Conservation (phyloP, 306 rosid species). For the Psophocarpus tetragonolobus region DNA sequence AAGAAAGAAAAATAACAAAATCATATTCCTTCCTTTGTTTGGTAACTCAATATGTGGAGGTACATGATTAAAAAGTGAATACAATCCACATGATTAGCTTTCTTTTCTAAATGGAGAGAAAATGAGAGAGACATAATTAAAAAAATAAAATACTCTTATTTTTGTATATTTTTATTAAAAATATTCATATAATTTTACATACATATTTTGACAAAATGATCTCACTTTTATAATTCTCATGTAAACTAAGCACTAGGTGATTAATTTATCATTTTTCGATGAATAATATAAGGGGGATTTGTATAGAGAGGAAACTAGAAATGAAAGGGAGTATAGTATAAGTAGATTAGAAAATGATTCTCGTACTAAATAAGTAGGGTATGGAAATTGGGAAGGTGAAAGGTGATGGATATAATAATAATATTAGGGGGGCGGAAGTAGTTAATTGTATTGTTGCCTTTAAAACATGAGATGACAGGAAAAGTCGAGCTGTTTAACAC, state of each 20-base stretch:
- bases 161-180: no score
- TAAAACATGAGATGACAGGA: constrained; percentile 73
- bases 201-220: no score
- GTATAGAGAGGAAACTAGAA: neutral
- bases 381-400: constrained; percentile 13
- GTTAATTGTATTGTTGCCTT: constrained; percentile 37
- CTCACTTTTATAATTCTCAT: no score
- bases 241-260: no score
- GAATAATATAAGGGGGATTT: no score
- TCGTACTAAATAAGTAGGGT: constrained; percentile 41
- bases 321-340: constrained; percentile 11
- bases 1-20: neutral
- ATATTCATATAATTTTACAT: no score
- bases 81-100: neutral
- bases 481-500: constrained; percentile 68
- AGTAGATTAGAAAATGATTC: constrained; percentile 41
- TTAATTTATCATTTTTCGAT: no score
- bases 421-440: neutral
- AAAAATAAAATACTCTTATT: no score
- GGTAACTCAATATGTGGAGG: neutral
- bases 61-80: neutral
- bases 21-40: neutral
- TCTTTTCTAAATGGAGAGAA: neutral
- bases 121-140: no score
- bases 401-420: neutral